These are phyloP conservation scores for Dothideomycetes sp. DNA, from an alignment of 2,329 filamentous ascomycete species.

Conservation along the genomic window DNA sequence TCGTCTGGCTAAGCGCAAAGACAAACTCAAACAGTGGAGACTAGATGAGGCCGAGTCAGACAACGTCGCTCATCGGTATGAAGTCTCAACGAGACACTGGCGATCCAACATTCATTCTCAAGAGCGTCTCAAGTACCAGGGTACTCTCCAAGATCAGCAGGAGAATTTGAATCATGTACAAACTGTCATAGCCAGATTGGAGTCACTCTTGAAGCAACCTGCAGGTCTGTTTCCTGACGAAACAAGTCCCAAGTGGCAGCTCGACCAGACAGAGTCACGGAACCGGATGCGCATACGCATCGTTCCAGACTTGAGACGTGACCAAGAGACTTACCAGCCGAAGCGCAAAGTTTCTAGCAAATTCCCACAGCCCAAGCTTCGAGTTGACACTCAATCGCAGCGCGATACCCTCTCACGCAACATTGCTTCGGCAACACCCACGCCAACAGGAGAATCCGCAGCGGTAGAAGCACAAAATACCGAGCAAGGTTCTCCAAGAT, in stretches of 20 bases:
- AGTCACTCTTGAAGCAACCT: constrained; percentile 66
- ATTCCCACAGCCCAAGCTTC: constrained; percentile 28
- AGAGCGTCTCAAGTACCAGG: constrained; percentile 84
- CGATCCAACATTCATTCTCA: constrained; percentile 90
- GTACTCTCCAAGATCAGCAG: constrained; percentile 83
- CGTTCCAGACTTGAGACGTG: constrained; percentile 63
- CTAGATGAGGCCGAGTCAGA: constrained; percentile 59
- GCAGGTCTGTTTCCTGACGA: constrained; percentile 67
- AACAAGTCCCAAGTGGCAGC: constrained; percentile 64
- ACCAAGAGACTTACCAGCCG: constrained; percentile 69
- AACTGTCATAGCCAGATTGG: constrained; percentile 67
- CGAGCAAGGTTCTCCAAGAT: constrained; percentile 25
- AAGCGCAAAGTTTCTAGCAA: constrained; percentile 61
- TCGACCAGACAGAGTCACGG: constrained; percentile 90
- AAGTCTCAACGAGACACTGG: constrained; percentile 81
- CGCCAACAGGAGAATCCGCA: constrained; percentile 1
- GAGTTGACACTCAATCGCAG: constrained; percentile 21
- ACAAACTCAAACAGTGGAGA: constrained; percentile 74
- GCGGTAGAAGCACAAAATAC: not conserved
- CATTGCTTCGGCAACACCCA: constrained; percentile 17
- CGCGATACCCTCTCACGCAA: constrained; percentile 23
- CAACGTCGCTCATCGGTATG: constrained; percentile 68
- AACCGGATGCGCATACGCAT: constrained; percentile 90
- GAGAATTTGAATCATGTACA: constrained; percentile 75
- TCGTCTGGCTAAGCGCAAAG: constrained; percentile 66